Percentiles rank a stretch among this genome's conserved stretches.
These are phyloP conservation scores for Alternaria triticimaculans DNA, from an alignment of 2,329 filamentous ascomycete genomes.

Conservation along the genomic window DNA sequence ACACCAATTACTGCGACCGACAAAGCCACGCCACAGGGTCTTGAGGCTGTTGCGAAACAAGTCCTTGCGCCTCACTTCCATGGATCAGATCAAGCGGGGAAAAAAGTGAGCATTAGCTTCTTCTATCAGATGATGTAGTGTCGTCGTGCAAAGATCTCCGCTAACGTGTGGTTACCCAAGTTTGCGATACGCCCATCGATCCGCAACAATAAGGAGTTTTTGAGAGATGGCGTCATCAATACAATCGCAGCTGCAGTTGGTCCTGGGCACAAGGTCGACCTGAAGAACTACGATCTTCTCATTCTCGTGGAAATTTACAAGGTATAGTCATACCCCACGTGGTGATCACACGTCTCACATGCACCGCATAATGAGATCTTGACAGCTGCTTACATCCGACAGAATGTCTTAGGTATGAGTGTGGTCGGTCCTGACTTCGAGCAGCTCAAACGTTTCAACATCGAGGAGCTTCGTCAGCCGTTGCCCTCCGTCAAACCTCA, in stretches of 20 bases:
- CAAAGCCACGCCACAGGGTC: slow-evolving; percentile 72
- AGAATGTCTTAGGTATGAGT: slow-evolving; percentile 80
- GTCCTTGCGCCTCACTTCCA: slow-evolving; percentile 72
- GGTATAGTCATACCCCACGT: slow-evolving; percentile 60
- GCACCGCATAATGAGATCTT: slow-evolving; percentile 9
- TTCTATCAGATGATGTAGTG: slow-evolving; percentile 13
- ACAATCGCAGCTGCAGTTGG: slow-evolving; percentile 71
- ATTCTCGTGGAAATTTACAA: slow-evolving; percentile 82
- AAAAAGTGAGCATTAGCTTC: slow-evolving; percentile 56
- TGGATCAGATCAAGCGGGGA: slow-evolving; percentile 54
- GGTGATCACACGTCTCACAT: slow-evolving; percentile 7
- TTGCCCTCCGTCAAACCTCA: slow-evolving; percentile 25
- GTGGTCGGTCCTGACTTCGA: slow-evolving; percentile 79
- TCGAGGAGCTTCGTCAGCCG: slow-evolving; percentile 73
- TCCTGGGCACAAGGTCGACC: slow-evolving; percentile 74
- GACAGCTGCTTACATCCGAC: slow-evolving; percentile 27
- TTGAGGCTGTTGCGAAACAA: slow-evolving; percentile 68
- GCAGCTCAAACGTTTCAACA: slow-evolving; percentile 75
- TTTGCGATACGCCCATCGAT: slow-evolving; percentile 85
- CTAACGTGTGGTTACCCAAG: slow-evolving; percentile 53
- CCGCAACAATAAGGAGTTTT: slow-evolving; percentile 73
- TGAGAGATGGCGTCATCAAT: slow-evolving; percentile 73
- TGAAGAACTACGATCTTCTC: slow-evolving; percentile 78
- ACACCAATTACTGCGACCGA: slow-evolving; percentile 66
- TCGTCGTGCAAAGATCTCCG: slow-evolving; percentile 13